Evolutionary conservation across 805 yeast genomes (phyloP).

Genomic region (Candida germanica): DNA sequence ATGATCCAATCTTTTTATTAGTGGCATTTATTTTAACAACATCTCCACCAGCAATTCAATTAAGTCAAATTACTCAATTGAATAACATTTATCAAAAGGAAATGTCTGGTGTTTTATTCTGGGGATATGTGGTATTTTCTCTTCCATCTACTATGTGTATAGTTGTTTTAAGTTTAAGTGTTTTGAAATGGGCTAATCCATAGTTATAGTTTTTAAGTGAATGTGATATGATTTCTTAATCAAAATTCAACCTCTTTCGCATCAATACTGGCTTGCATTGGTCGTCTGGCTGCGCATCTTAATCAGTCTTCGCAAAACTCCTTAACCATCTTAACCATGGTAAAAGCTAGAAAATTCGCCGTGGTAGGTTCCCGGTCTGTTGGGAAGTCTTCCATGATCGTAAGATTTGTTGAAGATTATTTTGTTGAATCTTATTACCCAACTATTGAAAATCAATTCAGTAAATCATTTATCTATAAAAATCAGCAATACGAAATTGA

Average conservation of each 20-base stretch:
- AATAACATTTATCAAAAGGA: constrained; percentile 74
- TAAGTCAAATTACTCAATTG: constrained; percentile 76
- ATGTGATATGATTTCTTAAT: no score
- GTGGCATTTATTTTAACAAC: constrained; percentile 74
- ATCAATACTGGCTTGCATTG: no score
- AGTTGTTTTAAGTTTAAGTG: constrained; percentile 65
- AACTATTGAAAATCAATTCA: constrained; percentile 82
- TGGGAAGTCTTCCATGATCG: constrained; percentile 83
- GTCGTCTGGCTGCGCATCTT: no score
- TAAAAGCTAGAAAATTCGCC: constrained; percentile 70
- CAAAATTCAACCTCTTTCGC: no score
- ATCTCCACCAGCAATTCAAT: constrained; percentile 81
- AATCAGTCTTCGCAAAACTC: no score
- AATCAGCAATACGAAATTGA: constrained; percentile 78
- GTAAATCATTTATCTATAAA: constrained; percentile 63
- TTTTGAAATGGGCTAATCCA: constrained; percentile 47
- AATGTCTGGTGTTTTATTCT: constrained; percentile 78
- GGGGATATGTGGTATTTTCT: constrained; percentile 77
- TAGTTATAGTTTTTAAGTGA: not conserved
- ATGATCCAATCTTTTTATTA: constrained; percentile 76
- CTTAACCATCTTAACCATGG: no score
- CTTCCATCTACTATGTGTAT: constrained; percentile 72
- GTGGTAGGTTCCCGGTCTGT: constrained; percentile 87
- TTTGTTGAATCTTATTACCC: constrained; percentile 89
- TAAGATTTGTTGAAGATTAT: constrained; percentile 82